phyloP scores from a whole-genome alignment of 2,329 filamentous ascomycete genomes.

The Fragosphaeria purpurea region DNA sequence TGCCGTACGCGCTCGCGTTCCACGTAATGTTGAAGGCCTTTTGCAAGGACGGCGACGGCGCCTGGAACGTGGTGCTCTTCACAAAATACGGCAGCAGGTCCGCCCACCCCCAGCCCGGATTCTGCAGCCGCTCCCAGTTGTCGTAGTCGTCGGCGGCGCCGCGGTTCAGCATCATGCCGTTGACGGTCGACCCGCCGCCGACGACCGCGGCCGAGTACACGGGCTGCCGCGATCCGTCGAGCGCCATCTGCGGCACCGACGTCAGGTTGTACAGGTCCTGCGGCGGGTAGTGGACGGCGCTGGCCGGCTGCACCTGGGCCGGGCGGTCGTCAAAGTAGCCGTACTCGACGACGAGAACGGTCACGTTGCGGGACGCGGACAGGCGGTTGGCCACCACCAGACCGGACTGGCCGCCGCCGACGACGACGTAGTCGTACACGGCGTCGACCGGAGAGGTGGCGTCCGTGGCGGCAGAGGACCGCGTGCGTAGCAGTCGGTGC shows the following conservation, averaged over 20 bases:
- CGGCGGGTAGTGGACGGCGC: not conserved
- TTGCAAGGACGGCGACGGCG: not conserved
- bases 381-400: slow-evolving; percentile 38
- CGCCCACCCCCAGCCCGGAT: slow-evolving; percentile 44
- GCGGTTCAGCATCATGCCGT: slow-evolving; percentile 43
- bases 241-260: slow-evolving; percentile 21
- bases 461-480: too few relatives aligned
- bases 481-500: too few relatives aligned
- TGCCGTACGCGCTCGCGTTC: slow-evolving; percentile 1
- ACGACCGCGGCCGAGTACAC: slow-evolving; percentile 28
- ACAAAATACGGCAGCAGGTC: slow-evolving; percentile 12
- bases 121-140: slow-evolving; percentile 45
- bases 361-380: slow-evolving; percentile 22
- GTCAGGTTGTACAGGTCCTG: slow-evolving; percentile 5
- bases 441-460: not conserved
- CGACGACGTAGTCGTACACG: slow-evolving; percentile 26
- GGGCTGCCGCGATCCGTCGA: slow-evolving; percentile 29
- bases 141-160: slow-evolving; percentile 38
- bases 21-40: slow-evolving; percentile 3
- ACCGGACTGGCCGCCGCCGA: slow-evolving; percentile 46
- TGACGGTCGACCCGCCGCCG: slow-evolving; percentile 50
- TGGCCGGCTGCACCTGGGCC: not conserved
- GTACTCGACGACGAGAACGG: slow-evolving; percentile 17
- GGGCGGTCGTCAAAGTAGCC: slow-evolving; percentile 13
- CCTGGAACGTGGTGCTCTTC: slow-evolving; percentile 9